Evolutionary conservation across 352 stramenopile genomes (phyloP).

Genomic region (Phytopythium aichiense): DNA sequence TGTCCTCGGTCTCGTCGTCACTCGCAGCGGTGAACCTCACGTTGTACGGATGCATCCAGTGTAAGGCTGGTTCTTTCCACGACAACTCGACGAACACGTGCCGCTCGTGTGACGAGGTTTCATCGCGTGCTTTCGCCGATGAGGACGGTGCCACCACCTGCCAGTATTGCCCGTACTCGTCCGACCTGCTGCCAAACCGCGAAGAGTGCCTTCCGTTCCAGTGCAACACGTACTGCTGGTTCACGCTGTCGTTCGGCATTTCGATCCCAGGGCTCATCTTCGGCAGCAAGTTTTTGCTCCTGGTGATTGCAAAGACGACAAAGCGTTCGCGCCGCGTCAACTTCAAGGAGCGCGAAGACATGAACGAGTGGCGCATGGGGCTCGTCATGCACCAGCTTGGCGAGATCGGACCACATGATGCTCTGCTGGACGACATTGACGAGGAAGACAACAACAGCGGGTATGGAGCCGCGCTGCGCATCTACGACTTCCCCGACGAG

Average conservation of each 20-base stretch:
- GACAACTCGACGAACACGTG: slow-evolving; percentile 42
- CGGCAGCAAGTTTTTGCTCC: slow-evolving; percentile 43
- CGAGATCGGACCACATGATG: slow-evolving; percentile 21
- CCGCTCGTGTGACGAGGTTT: slow-evolving; percentile 36
- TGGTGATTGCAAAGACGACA: slow-evolving; percentile 37
- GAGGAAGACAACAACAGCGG: slow-evolving; percentile 16
- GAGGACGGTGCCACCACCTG: slow-evolving; percentile 48
- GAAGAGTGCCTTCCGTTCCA: slow-evolving; percentile 39
- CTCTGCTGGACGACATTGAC: slow-evolving; percentile 21
- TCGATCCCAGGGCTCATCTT: slow-evolving; percentile 48
- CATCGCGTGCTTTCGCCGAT: slow-evolving; percentile 42
- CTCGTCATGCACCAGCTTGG: slow-evolving; percentile 58
- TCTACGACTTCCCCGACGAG: slow-evolving; percentile 56
- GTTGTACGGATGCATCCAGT: slow-evolving; percentile 63
- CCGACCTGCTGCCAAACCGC: slow-evolving; percentile 29
- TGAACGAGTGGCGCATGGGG: slow-evolving; percentile 66
- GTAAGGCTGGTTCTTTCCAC: slow-evolving; percentile 49
- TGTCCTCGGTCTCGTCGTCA: slow-evolving; percentile 12
- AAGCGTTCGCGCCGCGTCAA: slow-evolving; percentile 35
- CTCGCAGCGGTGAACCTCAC: slow-evolving; percentile 4
- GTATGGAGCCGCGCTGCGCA: slow-evolving; percentile 27
- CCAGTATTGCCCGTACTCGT: slow-evolving; percentile 62
- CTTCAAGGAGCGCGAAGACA: slow-evolving; percentile 54
- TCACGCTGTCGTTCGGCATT: slow-evolving; percentile 52
- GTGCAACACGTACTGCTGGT: slow-evolving; percentile 60